These are phyloP conservation scores for Peronospora tabacina DNA, from an alignment of 352 stramenopile genomes.

Conservation along the genomic window DNA sequence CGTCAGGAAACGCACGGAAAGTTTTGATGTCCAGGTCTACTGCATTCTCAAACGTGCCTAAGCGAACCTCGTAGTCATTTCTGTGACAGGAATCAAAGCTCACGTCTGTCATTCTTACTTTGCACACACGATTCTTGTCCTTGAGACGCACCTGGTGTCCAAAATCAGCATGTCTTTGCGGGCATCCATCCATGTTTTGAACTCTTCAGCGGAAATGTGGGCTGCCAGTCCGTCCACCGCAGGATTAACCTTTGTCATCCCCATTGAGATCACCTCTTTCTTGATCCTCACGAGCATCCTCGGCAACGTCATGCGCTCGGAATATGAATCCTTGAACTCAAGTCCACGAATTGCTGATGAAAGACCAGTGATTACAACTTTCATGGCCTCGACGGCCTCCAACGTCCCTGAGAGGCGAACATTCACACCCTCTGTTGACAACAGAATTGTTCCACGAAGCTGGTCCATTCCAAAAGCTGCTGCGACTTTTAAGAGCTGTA, in stretches of 20 bases:
- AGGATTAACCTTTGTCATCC: slow-evolving; percentile 35
- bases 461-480: slow-evolving; percentile 23
- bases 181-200: slow-evolving; percentile 58
- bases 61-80: slow-evolving; percentile 71
- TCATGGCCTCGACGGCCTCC: slow-evolving; percentile 39
- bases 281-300: slow-evolving; percentile 73
- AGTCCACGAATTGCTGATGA: slow-evolving; percentile 36
- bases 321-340: slow-evolving; percentile 63
- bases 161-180: slow-evolving; percentile 62
- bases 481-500: slow-evolving; percentile 28
- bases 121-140: not conserved
- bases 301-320: slow-evolving; percentile 43
- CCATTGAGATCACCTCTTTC: slow-evolving; percentile 74
- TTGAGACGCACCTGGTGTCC: slow-evolving; percentile 42
- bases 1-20: slow-evolving; percentile 50
- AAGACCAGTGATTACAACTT: slow-evolving; percentile 33
- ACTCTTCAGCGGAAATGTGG: slow-evolving; percentile 54
- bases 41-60: slow-evolving; percentile 66
- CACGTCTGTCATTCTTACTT: slow-evolving; percentile 8
- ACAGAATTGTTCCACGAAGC: slow-evolving; percentile 57
- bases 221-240: slow-evolving; percentile 40
- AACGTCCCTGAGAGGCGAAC: slow-evolving; percentile 50
- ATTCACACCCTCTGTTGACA: slow-evolving; percentile 59
- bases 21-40: slow-evolving; percentile 64
- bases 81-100: slow-evolving; percentile 19